A percentile compares a stretch with the other conserved stretches of the same genome.
Conservation (phyloP, 768 basidiomycete species). For the Dictyophora rubrovolvata region DNA sequence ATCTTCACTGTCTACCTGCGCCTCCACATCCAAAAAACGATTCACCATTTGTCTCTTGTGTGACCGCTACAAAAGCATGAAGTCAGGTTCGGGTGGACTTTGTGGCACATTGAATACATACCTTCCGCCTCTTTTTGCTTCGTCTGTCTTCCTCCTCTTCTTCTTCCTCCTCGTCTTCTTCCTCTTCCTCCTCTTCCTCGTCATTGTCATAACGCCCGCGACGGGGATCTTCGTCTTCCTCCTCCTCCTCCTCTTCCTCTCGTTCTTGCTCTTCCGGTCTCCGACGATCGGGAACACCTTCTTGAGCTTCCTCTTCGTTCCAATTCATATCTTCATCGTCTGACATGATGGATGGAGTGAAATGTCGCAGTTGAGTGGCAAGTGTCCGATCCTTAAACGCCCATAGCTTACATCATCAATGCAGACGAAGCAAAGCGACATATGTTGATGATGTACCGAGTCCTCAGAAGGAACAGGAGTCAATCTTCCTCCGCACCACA, state of each 20-base stretch:
- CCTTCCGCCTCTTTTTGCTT: slow-evolving; percentile 54
- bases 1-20: slow-evolving; percentile 93
- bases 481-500: too few relatives aligned
- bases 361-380: not conserved
- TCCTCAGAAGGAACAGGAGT: too few relatives aligned
- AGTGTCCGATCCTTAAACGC: not conserved
- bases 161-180: slow-evolving; percentile 41
- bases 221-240: slow-evolving; percentile 28
- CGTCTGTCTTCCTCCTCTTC: slow-evolving; percentile 31
- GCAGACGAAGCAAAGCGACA: too few relatives aligned
- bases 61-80: slow-evolving; percentile 35
- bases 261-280: slow-evolving; percentile 23
- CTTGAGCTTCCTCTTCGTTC: slow-evolving; percentile 21
- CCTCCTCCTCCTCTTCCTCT: slow-evolving; percentile 7
- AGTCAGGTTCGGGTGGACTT: not conserved
- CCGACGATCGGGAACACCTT: slow-evolving; percentile 14
- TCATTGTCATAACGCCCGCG: slow-evolving; percentile 26
- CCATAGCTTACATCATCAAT: not conserved
- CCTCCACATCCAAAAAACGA: slow-evolving; percentile 92
- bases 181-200: slow-evolving; percentile 30
- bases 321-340: slow-evolving; percentile 28
- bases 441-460: too few relatives aligned
- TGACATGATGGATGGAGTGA: slow-evolving; percentile 31
- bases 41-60: slow-evolving; percentile 54
- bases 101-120: slow-evolving; percentile 18